phyloP scores from a whole-genome alignment of 1,139 yeast genomes.

The Blastobotrys serpentis region DNA sequence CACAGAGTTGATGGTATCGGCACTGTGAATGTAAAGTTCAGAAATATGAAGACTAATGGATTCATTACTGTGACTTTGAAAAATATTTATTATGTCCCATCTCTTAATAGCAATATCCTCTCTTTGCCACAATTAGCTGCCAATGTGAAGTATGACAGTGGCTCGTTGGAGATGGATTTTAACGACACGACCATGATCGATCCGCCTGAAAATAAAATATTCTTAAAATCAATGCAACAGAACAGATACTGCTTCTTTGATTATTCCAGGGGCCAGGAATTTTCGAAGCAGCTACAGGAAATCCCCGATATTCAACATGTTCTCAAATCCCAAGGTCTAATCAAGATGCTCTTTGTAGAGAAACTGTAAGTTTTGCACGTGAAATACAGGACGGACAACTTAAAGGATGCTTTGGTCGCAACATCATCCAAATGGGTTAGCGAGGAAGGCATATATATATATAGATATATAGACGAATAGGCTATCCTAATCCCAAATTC shows the following conservation, averaged over 20 bases:
- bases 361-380: neutral
- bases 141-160: conserved; percentile 12
- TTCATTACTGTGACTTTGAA: conserved; percentile 11
- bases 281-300: conserved; percentile 10
- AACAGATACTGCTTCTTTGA: conserved; percentile 15
- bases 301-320: conserved; percentile 7
- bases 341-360: neutral
- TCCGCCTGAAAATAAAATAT: conserved; percentile 6
- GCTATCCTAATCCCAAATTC: no score
- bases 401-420: no score
- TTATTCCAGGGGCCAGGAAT: conserved; percentile 11
- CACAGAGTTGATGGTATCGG: conserved; percentile 17
- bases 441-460: no score
- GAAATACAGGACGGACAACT: no score
- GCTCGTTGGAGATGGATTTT: conserved; percentile 9
- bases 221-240: conserved; percentile 11
- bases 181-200: conserved; percentile 2
- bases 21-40: conserved; percentile 8
- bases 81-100: conserved; percentile 17
- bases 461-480: no score
- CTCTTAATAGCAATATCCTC: conserved; percentile 14
- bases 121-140: conserved; percentile 14
- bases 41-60: conserved; percentile 11
- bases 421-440: no score
- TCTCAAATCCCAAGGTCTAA: conserved; percentile 4